Evolutionary conservation across 352 stramenopile genomes (phyloP), one percentile per base, ranked within the genome.

Genomic region (Phytophthora multivora): DNA sequence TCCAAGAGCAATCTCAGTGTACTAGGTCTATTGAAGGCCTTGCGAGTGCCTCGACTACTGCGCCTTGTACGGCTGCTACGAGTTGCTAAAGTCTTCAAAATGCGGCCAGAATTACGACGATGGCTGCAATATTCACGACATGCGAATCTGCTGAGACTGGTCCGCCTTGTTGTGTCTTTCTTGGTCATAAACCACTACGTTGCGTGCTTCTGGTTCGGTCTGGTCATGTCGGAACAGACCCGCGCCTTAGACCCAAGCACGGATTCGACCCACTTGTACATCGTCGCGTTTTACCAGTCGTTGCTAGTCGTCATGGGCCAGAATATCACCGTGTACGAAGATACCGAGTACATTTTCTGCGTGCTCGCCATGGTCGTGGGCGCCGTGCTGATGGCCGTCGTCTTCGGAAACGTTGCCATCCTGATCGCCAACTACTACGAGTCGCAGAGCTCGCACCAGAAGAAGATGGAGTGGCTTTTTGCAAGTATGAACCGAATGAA

Each of bases 381-480:
- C 2, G 71, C 88, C 2, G 80, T 95, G 52, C 51, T 94, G 0
- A 92, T 95, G 84, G 87, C 87, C 53, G 78, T 96, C 1, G 84
- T 94, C 48, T 96, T 96, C 63, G 87, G 87, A 56, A 93, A 94
- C 46, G 87, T 96, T 25, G 83, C 83, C 12, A 92, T 94, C 30
- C 58, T 93, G 30, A 93, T 96, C 33, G 76, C 83, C 19, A 96
- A 93, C 59, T 93, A 93, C 63, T 92, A 93, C 67, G 85, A 92
- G 60, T 88, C 73, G 30, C 84, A 91, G 43, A 93, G 87, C 64
- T 87, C 72, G 7, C 83, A 93, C 58, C 83, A 92, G 56, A 89
- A 89, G 61, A 94, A 94, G 55, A 93, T 96, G 87, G 86, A 93
- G 52, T 91, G 81, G 79, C 73, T 96, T 15, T 90, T 94, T 35